These are phyloP conservation scores for Suillus placidus DNA, from an alignment of 768 basidiomycete species.

Conservation along the genomic window DNA sequence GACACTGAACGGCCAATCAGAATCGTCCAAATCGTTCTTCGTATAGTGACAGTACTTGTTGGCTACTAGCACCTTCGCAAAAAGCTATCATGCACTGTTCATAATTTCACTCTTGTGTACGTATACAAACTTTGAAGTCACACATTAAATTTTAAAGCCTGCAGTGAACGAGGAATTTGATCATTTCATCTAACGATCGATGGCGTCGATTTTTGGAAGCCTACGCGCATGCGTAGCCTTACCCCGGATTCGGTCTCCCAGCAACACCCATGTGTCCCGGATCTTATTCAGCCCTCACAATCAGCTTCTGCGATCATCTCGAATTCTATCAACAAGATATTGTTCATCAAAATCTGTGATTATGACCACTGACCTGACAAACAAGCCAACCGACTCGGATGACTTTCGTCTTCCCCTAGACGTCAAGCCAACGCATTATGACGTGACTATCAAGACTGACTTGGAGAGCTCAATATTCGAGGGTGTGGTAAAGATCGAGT, in stretches of 20 bases:
- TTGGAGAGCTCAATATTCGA: slow-evolving; percentile 74
- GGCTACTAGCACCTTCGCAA: too few species aligned
- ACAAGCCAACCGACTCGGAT: slow-evolving; percentile 11
- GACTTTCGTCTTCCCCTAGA: slow-evolving; percentile 61
- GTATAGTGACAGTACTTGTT: too few species aligned
- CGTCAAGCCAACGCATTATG: slow-evolving; percentile 76
- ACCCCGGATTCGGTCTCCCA: slow-evolving; percentile 5
- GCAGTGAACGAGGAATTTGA: neutral
- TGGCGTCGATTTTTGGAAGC: slow-evolving; percentile 18
- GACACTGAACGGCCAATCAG: too few species aligned
- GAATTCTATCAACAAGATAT: slow-evolving; percentile 3
- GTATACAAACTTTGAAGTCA: neutral
- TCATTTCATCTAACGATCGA: slow-evolving; percentile 5
- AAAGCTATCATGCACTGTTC: too few species aligned
- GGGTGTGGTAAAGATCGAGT: slow-evolving; percentile 77
- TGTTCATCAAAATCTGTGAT: slow-evolving; percentile 19
- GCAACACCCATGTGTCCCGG: neutral
- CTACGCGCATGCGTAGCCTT: slow-evolving; percentile 8
- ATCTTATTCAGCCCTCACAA: slow-evolving; percentile 5
- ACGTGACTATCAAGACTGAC: slow-evolving; percentile 79
- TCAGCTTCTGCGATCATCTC: slow-evolving; percentile 4
- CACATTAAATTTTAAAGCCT: neutral
- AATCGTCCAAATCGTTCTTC: too few species aligned
- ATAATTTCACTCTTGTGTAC: too few species aligned
- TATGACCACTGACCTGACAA: slow-evolving; percentile 10